A percentile compares a stretch with the other conserved stretches of the same genome.
phyloP scores from a whole-genome alignment of 1,284 basidiomycete species.

The Cryptococcus hybrid region DNA sequence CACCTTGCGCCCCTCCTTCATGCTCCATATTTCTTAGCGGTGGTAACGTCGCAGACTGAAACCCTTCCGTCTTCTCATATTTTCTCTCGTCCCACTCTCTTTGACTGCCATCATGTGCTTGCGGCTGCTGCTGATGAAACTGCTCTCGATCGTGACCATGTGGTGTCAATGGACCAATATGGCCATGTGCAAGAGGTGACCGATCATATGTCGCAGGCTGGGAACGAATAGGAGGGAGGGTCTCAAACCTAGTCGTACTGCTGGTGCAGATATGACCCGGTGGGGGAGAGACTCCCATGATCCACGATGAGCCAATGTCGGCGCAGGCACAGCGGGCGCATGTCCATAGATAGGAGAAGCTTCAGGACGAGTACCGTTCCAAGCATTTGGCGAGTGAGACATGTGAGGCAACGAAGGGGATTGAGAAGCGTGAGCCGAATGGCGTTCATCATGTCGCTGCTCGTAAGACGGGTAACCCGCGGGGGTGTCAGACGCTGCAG shows the following conservation, averaged over 20 bases:
- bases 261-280: not conserved
- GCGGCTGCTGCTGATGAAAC: too few relatives aligned
- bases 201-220: not conserved
- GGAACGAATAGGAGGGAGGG: not conserved
- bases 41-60: too few relatives aligned
- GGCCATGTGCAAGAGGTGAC: too few relatives aligned
- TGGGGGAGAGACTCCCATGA: not conserved
- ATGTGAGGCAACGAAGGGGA: not conserved
- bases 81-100: too few relatives aligned
- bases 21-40: too few relatives aligned
- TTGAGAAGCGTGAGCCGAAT: not conserved
- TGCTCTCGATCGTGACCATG: too few relatives aligned
- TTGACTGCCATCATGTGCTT: too few relatives aligned
- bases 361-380: not conserved
- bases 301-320: not conserved
- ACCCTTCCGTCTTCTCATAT: too few relatives aligned
- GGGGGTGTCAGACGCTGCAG: conserved; percentile 3
- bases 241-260: not conserved
- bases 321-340: not conserved
- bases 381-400: not conserved
- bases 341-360: too few relatives aligned
- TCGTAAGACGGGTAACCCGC: not conserved
- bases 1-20: too few relatives aligned
- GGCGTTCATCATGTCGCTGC: not conserved
- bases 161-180: too few relatives aligned